Evolutionary conservation across 192 early-diverging fungal species (phyloP), one percentile per base, ranked within the genome.

Genomic region (Coemansia sp.): DNA sequence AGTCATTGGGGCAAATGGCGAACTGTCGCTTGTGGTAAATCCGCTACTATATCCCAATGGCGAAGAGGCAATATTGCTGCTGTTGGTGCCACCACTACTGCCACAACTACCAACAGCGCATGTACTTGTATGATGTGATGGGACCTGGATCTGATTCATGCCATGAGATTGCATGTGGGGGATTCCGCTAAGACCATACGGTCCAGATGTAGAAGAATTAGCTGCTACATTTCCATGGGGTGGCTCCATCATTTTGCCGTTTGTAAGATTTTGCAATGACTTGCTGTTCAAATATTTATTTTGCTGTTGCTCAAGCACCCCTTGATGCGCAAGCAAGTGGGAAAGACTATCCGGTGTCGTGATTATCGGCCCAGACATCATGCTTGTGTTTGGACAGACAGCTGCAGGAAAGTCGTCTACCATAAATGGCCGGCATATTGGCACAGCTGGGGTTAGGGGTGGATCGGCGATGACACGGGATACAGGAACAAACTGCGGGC

Each of bases 291-390:
- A 5, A n/a, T 43, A 45, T n/a, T 37, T n/a, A 26, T 62, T 59
- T 0, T 69, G 49, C 12, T 69, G 42, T 32, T 41, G 40, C 21
- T 60, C 57, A 39, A 32, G n/a, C 15, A 69, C 48, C n/a, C 61
- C 67, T 12, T 55, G 48, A 49, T 55, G 22, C 5, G 60, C 61
- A 59, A 69, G 36, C 18, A 69, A 48, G 13, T 69, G 67, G 6
- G 61, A 54, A 60, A 69, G 26, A 10, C 41, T 69, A 32, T 69
- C 67, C 7, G 67, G 67, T 26, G 67, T 56, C n/a, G 67, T 37
- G 16, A 69, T 69, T 0, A 69, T 22, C 22, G 67, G 59, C 9
- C 39, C 57, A 18, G 60, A 13, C 6, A 51, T 40, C 19, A 56
- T n/a, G 13, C 41, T 6, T 1, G 61, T 10, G 36, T 16, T 54